These are phyloP conservation scores for Penicillium samsonianum DNA, from an alignment of 495 filamentous ascomycete species.

Conservation along the genomic window DNA sequence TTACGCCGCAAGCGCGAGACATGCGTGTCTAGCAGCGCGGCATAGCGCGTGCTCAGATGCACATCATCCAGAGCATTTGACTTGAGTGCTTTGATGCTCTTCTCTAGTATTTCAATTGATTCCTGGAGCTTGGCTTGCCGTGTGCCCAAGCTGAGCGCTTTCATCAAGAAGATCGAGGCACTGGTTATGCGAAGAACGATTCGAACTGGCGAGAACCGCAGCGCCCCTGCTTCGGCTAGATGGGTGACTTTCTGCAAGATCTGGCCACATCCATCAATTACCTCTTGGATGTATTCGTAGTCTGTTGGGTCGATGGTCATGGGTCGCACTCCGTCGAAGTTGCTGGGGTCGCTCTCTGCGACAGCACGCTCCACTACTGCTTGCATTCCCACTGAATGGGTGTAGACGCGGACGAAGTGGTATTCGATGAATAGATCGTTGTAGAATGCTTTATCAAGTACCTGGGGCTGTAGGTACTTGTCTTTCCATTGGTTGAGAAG, in stretches of 20 bases:
- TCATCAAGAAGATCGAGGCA: constrained; percentile 55
- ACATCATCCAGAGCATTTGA: constrained; percentile 55
- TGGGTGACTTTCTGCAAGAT: constrained; percentile 51
- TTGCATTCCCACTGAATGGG: constrained; percentile 57
- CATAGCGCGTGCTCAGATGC: constrained; percentile 54
- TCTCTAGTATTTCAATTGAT: constrained; percentile 51
- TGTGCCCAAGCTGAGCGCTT: constrained; percentile 53
- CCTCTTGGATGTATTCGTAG: constrained; percentile 58
- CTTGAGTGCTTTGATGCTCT: constrained; percentile 48
- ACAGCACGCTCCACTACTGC: constrained; percentile 51
- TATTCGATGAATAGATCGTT: constrained; percentile 55
- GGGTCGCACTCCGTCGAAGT: constrained; percentile 40
- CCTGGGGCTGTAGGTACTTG: constrained; percentile 46
- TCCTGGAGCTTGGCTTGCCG: constrained; percentile 50
- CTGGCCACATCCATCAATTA: constrained; percentile 54
- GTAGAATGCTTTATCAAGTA: constrained; percentile 43
- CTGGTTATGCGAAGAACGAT: constrained; percentile 55
- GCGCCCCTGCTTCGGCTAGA: constrained; percentile 41
- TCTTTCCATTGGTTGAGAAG: constrained; percentile 53
- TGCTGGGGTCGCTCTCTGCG: constrained; percentile 42
- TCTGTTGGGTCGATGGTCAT: constrained; percentile 55
- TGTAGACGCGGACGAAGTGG: constrained; percentile 56
- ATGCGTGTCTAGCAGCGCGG: constrained; percentile 51
- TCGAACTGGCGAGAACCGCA: constrained; percentile 54
- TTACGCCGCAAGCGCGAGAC: constrained; percentile 47